Base-by-base conservation (phyloP, 1,284 basidiomycete genomes). In the Pterulicium gracile region DNA sequence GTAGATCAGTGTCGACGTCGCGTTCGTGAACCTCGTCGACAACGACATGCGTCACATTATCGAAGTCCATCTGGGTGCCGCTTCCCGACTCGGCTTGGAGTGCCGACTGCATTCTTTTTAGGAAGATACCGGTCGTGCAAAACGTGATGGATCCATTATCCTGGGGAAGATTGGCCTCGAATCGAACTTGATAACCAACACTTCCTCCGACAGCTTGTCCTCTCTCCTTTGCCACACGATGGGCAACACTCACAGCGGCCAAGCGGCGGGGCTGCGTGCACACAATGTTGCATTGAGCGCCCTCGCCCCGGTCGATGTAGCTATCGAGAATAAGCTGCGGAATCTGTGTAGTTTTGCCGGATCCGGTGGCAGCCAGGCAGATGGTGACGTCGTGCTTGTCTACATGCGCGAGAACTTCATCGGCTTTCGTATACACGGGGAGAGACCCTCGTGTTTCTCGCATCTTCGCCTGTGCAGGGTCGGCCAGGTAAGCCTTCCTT, bases 11-110 rank as follows among this genome's bases (percentile, higher is more conserved):
- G 60, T 97, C 93, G 48, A 97, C 81, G 57, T 96, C 93, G 23
- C 94, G 82, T 64, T 97, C 93, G 62, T 98, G 94, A 2, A 95
- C 94, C 64, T 98, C 94, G 62, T 98, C 94, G 36, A 97, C 88
- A 34, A 97, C 67, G 50, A 98, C 77, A 64, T 98, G 94, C 4
- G 93, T 92, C 42, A 96, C 75, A 47, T 80, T 72, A 56, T 97
- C 92, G 52, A 97, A 70, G 18, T 41, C 18, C 7, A 15, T 10
- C n/a, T n/a, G 13, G 53, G 63, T 70, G 50, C 66, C 67, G 20
- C 64, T 58, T 46, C 62, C 60, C 3, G 41, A 49, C 41, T 55
- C 50, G 34, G 20, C 59, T 58, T 19, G 63, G 53, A 96, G 70
- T 14, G 85, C 81, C 7, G 78, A 77, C 63, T 97, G 95, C 62